Evolutionary conservation across 257 asterid species (phyloP).

Genomic region (Apocynum venetum): DNA sequence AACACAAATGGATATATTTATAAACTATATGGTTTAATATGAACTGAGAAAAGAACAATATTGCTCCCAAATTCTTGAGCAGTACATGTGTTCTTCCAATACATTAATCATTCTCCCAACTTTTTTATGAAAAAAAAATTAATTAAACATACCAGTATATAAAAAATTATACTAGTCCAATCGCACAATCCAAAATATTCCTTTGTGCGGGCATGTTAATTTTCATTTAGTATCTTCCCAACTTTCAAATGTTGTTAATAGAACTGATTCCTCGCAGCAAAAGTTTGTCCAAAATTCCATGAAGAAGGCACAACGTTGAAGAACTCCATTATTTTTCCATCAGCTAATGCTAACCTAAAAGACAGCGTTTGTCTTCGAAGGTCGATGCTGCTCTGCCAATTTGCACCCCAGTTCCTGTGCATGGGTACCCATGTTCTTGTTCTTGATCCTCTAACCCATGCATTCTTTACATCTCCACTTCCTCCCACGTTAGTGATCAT

Average conservation of each 20-base stretch:
- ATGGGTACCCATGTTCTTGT: constrained; percentile 44
- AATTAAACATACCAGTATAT: background rate
- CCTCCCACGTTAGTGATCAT: constrained; percentile 70
- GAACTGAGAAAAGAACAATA: background rate
- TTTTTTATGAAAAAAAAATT: background rate
- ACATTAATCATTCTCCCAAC: background rate
- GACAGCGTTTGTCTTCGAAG: constrained; percentile 53
- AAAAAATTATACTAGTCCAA: background rate
- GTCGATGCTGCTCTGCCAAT: constrained; percentile 53
- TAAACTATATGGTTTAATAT: too few species aligned
- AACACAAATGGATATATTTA: too few species aligned
- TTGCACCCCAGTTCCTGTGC: constrained; percentile 71
- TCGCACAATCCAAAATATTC: background rate
- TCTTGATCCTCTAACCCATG: constrained; percentile 52
- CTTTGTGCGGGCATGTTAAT: background rate
- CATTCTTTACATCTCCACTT: constrained; percentile 50
- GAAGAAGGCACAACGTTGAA: constrained; percentile 53
- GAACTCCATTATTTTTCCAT: constrained; percentile 37
- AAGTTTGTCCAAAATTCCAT: constrained; percentile 74
- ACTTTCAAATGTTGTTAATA: background rate
- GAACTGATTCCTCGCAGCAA: constrained; percentile 24
- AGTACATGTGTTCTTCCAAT: background rate
- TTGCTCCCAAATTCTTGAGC: background rate
- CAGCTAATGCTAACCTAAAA: constrained; percentile 39
- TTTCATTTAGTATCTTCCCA: too few species aligned